These are phyloP conservation scores for Mycena kentingensis DNA, from an alignment of 768 basidiomycete genomes.

Conservation along the genomic window DNA sequence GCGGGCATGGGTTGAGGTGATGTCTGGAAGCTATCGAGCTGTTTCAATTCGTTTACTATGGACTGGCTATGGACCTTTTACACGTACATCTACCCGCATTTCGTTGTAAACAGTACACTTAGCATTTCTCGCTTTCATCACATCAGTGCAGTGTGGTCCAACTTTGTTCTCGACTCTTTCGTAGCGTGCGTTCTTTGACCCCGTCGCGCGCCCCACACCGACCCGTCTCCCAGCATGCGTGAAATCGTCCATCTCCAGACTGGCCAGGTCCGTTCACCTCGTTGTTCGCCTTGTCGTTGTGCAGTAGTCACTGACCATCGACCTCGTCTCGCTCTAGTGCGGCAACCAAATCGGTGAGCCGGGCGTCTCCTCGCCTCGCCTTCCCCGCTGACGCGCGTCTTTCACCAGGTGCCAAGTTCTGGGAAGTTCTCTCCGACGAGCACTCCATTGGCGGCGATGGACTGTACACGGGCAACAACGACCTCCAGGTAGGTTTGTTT, in stretches of 20 bases:
- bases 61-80: neutral
- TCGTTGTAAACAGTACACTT: neutral
- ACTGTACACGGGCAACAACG: slow-evolving; percentile 89
- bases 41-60: neutral
- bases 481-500: no score
- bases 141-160: neutral
- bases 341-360: slow-evolving; percentile 95
- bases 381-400: slow-evolving; percentile 5
- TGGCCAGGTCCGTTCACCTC: slow-evolving; percentile 72
- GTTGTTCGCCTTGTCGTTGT: slow-evolving; percentile 26
- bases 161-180: neutral
- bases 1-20: neutral
- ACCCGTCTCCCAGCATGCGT: slow-evolving; percentile 75
- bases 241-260: slow-evolving; percentile 99
- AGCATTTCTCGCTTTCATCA: neutral
- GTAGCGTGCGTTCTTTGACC: neutral
- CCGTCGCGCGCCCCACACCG: slow-evolving; percentile 26
- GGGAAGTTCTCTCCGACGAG: slow-evolving; percentile 98
- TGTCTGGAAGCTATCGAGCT: neutral
- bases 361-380: neutral
- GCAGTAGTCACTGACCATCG: no score
- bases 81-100: neutral
- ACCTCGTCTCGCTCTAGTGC: slow-evolving; percentile 66
- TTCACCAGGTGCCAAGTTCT: slow-evolving; percentile 83
- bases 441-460: slow-evolving; percentile 95